Evolutionary conservation across 2,329 filamentous ascomycete genomes (phyloP).

Genomic region (Colletotrichum nymphaeae): DNA sequence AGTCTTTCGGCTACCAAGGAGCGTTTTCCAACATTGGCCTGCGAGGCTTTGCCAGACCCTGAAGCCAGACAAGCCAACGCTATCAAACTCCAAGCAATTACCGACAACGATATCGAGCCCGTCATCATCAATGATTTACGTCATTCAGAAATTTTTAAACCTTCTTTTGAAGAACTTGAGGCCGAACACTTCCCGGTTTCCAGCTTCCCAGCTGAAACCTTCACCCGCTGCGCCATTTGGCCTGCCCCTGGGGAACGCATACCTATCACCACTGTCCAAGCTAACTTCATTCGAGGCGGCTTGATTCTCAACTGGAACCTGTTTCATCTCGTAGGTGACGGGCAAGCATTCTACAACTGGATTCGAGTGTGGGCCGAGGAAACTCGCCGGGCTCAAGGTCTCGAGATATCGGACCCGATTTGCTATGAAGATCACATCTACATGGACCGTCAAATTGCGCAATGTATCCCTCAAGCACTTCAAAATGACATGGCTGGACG

Average conservation of each 20-base stretch:
- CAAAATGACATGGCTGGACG: conserved; percentile 43
- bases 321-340: conserved; percentile 49
- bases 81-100: too few relatives aligned
- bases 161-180: conserved; percentile 42
- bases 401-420: conserved; percentile 38
- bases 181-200: conserved; percentile 41
- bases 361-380: conserved; percentile 49
- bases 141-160: conserved; percentile 31
- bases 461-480: conserved; percentile 43
- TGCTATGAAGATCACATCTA: conserved; percentile 7
- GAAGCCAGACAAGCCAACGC: too few relatives aligned
- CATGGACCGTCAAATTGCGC: conserved; percentile 35
- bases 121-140: too few relatives aligned
- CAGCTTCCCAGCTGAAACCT: conserved; percentile 38
- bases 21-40: conserved; percentile 14
- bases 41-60: conserved; percentile 33
- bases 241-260: conserved; percentile 38
- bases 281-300: conserved; percentile 46
- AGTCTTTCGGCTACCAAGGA: conserved; percentile 1
- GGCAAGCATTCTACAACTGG: conserved; percentile 45
- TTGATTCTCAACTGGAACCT: conserved; percentile 41
- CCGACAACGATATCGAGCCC: too few relatives aligned
- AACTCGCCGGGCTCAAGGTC: conserved; percentile 45
- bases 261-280: conserved; percentile 38
- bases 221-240: conserved; percentile 41